phyloP scores from a whole-genome alignment of 352 stramenopile species.

The Blastocystis sp. region DNA sequence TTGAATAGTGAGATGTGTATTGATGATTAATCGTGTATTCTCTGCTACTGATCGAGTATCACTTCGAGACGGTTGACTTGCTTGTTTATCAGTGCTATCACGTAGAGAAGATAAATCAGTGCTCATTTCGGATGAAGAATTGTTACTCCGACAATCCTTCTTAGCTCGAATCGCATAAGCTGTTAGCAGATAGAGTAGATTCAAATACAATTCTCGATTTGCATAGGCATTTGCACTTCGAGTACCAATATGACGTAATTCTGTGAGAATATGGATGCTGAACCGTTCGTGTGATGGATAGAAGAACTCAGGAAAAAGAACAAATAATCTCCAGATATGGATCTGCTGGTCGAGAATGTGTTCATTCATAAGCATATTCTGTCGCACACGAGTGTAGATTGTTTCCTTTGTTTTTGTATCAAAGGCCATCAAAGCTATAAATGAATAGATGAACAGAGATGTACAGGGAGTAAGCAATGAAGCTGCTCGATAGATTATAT shows the following conservation, averaged over 20 bases:
- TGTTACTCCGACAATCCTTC: background rate
- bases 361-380: conserved; percentile 46
- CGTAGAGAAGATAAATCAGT: background rate
- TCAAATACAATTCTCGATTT: conserved; percentile 19
- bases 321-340: conserved; percentile 27
- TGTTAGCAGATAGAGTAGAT: background rate
- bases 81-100: background rate
- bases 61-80: background rate
- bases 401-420: background rate
- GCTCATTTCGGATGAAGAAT: background rate
- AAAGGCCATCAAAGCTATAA: background rate
- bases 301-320: conserved; percentile 46
- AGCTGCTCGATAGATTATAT: background rate
- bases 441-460: background rate
- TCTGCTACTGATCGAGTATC: background rate
- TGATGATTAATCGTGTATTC: background rate
- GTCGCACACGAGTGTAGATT: background rate
- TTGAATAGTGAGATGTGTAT: background rate
- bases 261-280: background rate
- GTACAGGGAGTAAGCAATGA: background rate
- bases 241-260: background rate
- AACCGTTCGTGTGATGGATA: background rate
- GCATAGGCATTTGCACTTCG: background rate
- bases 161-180: background rate
- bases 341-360: conserved; percentile 54